Evolutionary conservation across 345 rosid species (phyloP), one percentile per base, ranked within the genome.

Genomic region (Passiflora organensis): DNA sequence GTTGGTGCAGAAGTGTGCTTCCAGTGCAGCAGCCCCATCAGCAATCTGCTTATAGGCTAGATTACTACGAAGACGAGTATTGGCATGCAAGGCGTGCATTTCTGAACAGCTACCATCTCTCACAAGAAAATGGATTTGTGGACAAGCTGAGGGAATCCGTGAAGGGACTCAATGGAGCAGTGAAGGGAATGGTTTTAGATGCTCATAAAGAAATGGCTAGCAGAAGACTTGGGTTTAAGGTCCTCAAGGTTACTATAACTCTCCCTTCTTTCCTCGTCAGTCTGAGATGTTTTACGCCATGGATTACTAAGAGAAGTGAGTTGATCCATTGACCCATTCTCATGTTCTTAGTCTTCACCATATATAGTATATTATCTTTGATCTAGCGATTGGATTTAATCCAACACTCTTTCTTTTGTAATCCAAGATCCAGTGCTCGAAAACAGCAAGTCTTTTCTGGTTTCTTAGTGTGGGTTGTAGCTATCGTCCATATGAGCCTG

Each of bases 71-170:
- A 20, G 66, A 66, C n/a, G 76, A 77, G 12, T 74, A 74, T 4
- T 77, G 78, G 80, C 66, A 72, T 1, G 80, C 82, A 1, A 78
- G 86, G 49, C 69, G 80, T 3, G 77, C 71, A 9, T 77, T 81
- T 53, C 42, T 78, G 16, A 73, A 17, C 38, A 81, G 86, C 49
- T 80, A 77, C 56, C 82, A 38, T 50, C 73, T 78, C 41, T 56
- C 62, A 0, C 70, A 68, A 10, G 41, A 52, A 15, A 44, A 53
- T 23, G 42, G 56, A 10, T 23, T 66, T 3, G 66, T 55, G 57
- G 50, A 49, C 5, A 79, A 58, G 67, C 21, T 71, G 51, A 76
- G 37, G 69, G 66, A 70, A 43, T 68, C 66, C 1, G 34, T 63
- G 48, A 76, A 64, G 60, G 68, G 63, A 53, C 1, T 72, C 4